phyloP scores from a whole-genome alignment of 352 stramenopile genomes.

The Peronospora belbahrii region DNA sequence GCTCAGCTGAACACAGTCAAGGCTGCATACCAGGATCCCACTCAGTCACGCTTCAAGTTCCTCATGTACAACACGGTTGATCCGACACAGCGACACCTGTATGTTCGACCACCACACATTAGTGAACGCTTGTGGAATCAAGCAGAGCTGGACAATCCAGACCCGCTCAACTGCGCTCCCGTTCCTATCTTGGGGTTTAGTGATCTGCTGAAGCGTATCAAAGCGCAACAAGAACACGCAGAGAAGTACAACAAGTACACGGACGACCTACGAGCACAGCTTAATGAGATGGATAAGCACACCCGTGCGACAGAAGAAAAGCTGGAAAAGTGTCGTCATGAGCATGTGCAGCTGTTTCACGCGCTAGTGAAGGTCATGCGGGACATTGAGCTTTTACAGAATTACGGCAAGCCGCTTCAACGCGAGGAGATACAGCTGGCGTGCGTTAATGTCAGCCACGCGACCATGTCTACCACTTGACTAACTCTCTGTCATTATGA shows the following conservation, averaged over 20 bases:
- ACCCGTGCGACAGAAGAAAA: conserved; percentile 78
- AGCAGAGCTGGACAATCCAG: conserved; percentile 79
- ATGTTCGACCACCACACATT: conserved; percentile 69
- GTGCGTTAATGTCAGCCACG: conserved; percentile 34
- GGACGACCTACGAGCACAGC: conserved; percentile 58
- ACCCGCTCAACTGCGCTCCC: conserved; percentile 70
- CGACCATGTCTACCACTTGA: neutral
- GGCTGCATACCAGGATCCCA: conserved; percentile 73
- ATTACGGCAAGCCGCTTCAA: conserved; percentile 78
- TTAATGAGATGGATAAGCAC: conserved; percentile 78
- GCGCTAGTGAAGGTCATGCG: conserved; percentile 83
- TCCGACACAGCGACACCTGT: conserved; percentile 71
- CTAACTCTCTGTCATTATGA: conserved; percentile 1
- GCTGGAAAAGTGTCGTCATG: conserved; percentile 74
- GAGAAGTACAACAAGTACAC: conserved; percentile 80
- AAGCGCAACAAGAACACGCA: conserved; percentile 72
- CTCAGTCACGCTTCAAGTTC: conserved; percentile 85
- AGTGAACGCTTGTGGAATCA: conserved; percentile 83
- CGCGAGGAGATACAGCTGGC: conserved; percentile 66
- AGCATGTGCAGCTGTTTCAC: conserved; percentile 81
- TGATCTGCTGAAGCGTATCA: conserved; percentile 73
- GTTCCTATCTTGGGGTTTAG: conserved; percentile 73
- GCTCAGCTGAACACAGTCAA: conserved; percentile 78
- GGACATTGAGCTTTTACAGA: conserved; percentile 82
- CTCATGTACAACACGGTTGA: conserved; percentile 87